A percentile compares a stretch with the other conserved stretches of the same genome.
Evolutionary conservation across 495 filamentous ascomycete species (phyloP).

Genomic region (Aspergillus cavernicola): DNA sequence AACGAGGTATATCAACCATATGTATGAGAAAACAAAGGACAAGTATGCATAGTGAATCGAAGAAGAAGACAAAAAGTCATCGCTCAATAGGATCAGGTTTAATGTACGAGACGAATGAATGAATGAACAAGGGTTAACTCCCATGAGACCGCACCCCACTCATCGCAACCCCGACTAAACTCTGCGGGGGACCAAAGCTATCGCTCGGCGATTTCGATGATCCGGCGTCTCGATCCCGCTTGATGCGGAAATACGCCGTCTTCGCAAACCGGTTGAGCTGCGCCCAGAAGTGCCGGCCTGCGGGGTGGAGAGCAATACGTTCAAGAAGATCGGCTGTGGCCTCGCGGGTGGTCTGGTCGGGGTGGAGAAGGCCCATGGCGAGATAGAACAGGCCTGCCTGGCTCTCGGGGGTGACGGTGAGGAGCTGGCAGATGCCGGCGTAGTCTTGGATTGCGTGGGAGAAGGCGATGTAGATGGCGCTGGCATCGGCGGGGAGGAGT

Average conservation of each 20-base stretch:
- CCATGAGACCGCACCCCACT: slow-evolving; percentile 19
- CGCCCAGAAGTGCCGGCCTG: slow-evolving; percentile 90
- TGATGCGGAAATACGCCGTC: slow-evolving; percentile 67
- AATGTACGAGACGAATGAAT: neutral
- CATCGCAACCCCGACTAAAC: slow-evolving; percentile 39
- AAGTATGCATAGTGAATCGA: neutral
- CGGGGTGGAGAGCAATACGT: slow-evolving; percentile 78
- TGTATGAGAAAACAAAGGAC: neutral
- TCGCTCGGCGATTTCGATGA: slow-evolving; percentile 5
- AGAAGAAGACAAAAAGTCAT: neutral
- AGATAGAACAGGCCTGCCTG: slow-evolving; percentile 91
- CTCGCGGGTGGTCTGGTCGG: slow-evolving; percentile 70
- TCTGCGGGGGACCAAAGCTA: slow-evolving; percentile 33
- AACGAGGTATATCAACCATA: slow-evolving; percentile 1
- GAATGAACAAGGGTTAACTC: neutral
- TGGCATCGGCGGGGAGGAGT: slow-evolving; percentile 64
- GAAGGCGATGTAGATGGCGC: slow-evolving; percentile 78
- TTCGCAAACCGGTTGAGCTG: slow-evolving; percentile 84
- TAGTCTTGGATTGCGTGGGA: slow-evolving; percentile 73
- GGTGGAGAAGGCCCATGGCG: slow-evolving; percentile 90
- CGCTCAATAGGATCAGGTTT: neutral
- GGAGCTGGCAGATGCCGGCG: slow-evolving; percentile 83
- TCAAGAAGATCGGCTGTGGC: slow-evolving; percentile 77
- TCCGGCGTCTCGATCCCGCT: slow-evolving; percentile 55
- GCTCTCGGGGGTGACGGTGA: slow-evolving; percentile 79